Percentiles rank a stretch among this genome's conserved stretches.
phyloP scores from a whole-genome alignment of 305 asterid genomes.

The Plantago coronopus region DNA sequence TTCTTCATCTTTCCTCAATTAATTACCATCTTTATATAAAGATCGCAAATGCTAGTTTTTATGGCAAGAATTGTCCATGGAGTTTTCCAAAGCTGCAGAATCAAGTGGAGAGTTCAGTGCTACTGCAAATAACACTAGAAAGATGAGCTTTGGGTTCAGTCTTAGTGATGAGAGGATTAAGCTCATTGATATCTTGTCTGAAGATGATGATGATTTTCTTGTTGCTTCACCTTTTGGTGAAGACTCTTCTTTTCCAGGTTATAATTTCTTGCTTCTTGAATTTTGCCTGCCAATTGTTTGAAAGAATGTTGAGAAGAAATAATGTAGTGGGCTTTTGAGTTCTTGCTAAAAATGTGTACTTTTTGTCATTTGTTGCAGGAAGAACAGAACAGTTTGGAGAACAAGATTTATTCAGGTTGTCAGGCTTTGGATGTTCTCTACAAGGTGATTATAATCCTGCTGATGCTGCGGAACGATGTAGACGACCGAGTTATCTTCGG shows the following conservation, averaged over 20 bases:
- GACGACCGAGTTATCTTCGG: slow-evolving; percentile 57
- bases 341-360: neutral
- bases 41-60: too few species aligned
- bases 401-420: slow-evolving; percentile 20
- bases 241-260: slow-evolving; percentile 44
- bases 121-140: slow-evolving; percentile 20
- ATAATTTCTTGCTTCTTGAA: neutral
- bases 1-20: too few species aligned
- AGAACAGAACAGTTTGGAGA: slow-evolving; percentile 21
- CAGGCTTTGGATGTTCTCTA: slow-evolving; percentile 20
- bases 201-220: slow-evolving; percentile 53
- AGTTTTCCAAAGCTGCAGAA: too few species aligned
- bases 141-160: slow-evolving; percentile 34
- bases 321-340: too few species aligned
- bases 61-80: too few species aligned
- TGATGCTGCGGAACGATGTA: slow-evolving; percentile 22
- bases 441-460: slow-evolving; percentile 14
- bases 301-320: too few species aligned
- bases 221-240: slow-evolving; percentile 36
- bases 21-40: too few species aligned
- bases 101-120: neutral
- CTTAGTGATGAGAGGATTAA: slow-evolving; percentile 42
- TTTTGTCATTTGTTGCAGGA: slow-evolving; percentile 20
- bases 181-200: slow-evolving; percentile 52
- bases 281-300: too few species aligned